Base-by-base conservation (phyloP, 1,284 basidiomycete species). In the Naganishia albida region DNA sequence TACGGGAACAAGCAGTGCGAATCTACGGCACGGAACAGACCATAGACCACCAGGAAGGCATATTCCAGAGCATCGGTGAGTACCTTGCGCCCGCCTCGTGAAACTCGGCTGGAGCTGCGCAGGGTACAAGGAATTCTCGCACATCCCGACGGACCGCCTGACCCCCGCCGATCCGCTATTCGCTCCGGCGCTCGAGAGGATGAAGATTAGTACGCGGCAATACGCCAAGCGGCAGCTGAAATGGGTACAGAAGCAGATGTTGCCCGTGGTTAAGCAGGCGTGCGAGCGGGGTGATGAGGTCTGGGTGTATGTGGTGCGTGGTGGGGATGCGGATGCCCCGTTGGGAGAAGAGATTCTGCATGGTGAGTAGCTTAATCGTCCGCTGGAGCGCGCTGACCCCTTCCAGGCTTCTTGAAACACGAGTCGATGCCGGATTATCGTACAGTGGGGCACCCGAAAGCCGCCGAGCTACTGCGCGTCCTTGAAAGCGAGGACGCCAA, bases 1-100 rank as follows among this genome's bases (percentile, higher is more conserved):
- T 86, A 66, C 77, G 82, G 12, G 62, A 70, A 0, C 77, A 82
- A 4, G 81, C 81, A 0, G 54, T 68, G 8, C 48, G 57, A 30
- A 66, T 75, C 7, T 81, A 81, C 50, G 75, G 74, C 6, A 66
- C 67, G 1, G 57, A 70, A 1, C 68, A 74, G 10, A 68, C 69
- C 12, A 72, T 72, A 3, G 77, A 77, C 49, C 73, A 76, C 52
- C 72, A 75, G 0, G 78, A 78, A 67, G 95, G 95, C 0, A 91
- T 99, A 64, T 97, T 91, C 76, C 96, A 99, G 77, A 87, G 92
- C 0, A 99, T 99, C 60, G 95, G 93, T 89, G 68, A 60, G 79
- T 70, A 28, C 6, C 53, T 49, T n/a, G n/a, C n/a, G 20, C 18
- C 38, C 30, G 40, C 7, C 20, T 55, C n/a, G 13, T 25, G 23